Conservation (phyloP, 306 rosid genomes). For the Rosa multiflora region DNA sequence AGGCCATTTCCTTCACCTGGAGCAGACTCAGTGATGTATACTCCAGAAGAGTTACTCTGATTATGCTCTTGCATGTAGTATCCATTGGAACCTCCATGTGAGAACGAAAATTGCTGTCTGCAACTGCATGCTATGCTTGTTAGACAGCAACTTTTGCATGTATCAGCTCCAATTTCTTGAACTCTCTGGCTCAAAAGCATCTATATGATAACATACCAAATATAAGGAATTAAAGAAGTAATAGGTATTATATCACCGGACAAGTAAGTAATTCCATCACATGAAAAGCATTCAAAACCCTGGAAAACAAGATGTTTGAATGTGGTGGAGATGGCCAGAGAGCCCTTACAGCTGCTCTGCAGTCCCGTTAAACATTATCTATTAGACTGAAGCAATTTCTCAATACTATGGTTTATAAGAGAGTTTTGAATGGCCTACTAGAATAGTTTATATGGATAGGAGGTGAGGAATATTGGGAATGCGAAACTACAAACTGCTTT, state of each 20-base stretch:
- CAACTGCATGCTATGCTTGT: constrained; percentile 76
- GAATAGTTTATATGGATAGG: background rate
- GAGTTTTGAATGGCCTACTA: background rate
- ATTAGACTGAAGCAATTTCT: background rate
- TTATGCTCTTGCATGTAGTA: constrained; percentile 78
- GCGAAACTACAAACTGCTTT: background rate
- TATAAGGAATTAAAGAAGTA: constrained; percentile 10
- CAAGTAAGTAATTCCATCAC: constrained; percentile 20
- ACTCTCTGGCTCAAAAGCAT: constrained; percentile 99
- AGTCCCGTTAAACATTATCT: background rate
- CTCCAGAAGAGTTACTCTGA: constrained; percentile 64
- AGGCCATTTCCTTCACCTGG: constrained; percentile 70
- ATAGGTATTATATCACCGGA: background rate
- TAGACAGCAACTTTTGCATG: constrained; percentile 89
- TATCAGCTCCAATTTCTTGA: constrained; percentile 90
- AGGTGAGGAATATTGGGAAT: background rate
- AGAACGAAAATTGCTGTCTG: constrained; percentile 70
- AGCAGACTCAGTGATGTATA: constrained; percentile 81
- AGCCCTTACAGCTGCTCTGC: background rate
- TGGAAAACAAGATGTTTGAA: constrained; percentile 2
- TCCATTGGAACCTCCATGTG: constrained; percentile 61
- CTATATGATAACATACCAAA: constrained; percentile 35
- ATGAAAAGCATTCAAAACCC: constrained; percentile 12
- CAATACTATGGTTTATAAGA: background rate
- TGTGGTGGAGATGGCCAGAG: background rate